phyloP scores from a whole-genome alignment of 192 early-diverging fungal genomes.

The Dimargaris cristalligena region DNA sequence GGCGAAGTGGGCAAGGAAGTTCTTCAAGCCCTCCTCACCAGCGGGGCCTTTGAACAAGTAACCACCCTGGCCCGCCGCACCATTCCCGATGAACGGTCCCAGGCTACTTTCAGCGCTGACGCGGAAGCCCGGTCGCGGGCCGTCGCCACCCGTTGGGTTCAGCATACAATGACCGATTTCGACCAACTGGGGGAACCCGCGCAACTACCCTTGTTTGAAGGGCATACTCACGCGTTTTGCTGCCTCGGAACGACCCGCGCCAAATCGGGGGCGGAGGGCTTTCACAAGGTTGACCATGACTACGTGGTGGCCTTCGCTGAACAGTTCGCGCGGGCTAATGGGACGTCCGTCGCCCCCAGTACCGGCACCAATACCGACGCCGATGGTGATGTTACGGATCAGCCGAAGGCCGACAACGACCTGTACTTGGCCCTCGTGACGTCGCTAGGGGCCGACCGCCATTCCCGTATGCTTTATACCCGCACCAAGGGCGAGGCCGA shows the following conservation, averaged over 20 bases:
- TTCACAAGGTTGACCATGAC: conserved; percentile 61
- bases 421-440: conserved; percentile 26
- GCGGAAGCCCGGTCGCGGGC: no score
- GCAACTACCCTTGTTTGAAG: conserved; percentile 18
- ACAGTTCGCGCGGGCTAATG: conserved; percentile 34
- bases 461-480: conserved; percentile 47
- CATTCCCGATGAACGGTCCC: conserved; percentile 17
- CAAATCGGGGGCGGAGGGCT: conserved; percentile 46
- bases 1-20: conserved; percentile 30
- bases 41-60: conserved; percentile 25
- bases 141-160: conserved; percentile 16
- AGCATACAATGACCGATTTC: conserved; percentile 56
- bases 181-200: conserved; percentile 35
- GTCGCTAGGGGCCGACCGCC: conserved; percentile 30
- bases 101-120: no score
- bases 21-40: conserved; percentile 21
- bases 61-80: conserved; percentile 24
- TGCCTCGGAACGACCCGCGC: conserved; percentile 54
- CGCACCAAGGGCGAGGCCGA: conserved; percentile 68
- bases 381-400: conserved; percentile 22
- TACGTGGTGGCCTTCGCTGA: conserved; percentile 54
- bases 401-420: conserved; percentile 15
- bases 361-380: conserved; percentile 33
- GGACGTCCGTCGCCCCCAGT: conserved; percentile 11
- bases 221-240: conserved; percentile 44